Base-by-base conservation (phyloP, 495 filamentous ascomycete species). In the Ascodesmis nigricans region DNA sequence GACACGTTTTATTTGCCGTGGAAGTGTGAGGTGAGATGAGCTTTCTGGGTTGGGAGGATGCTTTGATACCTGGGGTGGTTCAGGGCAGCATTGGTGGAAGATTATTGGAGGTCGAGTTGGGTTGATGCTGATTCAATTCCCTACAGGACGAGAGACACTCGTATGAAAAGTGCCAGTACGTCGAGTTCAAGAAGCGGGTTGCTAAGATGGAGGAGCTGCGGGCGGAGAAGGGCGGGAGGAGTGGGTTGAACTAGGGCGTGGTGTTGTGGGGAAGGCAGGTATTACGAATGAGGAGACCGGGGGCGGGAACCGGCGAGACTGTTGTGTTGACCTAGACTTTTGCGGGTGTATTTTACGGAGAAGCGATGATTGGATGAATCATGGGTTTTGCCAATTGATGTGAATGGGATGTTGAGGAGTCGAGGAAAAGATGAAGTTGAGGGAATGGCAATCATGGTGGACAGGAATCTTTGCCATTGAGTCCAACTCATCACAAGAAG, bases 131-230 rank as follows among this genome's bases (percentile, higher is more conserved):
- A n/a, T 14, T 5, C 24, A 13, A 4, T 13, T 27, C 10, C 24
- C 10, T 9, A 21, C 26, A 93, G 87, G 67, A 77, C 52, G 87
- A 97, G 64, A 65, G 87, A 64, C 87, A 97, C 58, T 72, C 67
- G 49, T 97, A 97, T 62, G 87, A 97, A 53, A 95, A 93, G 56
- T 97, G 87, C 71, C 87, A 97, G 50, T 97, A 97, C 61, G 75
- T 73, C 25, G 87, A 92, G 53, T 97, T 97, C 66, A 91, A 91
- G 72, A 82, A 81, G 66, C 75, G 87, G 21, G 87, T 97, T 38
- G 77, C 77, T 38, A 93, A 90, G 71, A 97, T 97, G 90, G 71
- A 93, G 48, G 87, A 97, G 63, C 60, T 97, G 38, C 67, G 82
- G 46, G 81, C 66, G 30, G 71, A 75, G 22, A 75, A 64, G 20